Evolutionary conservation across 75 land plant genomes (phyloP), one percentile per base, ranked within the genome.

Genomic region (Pinus taeda): DNA sequence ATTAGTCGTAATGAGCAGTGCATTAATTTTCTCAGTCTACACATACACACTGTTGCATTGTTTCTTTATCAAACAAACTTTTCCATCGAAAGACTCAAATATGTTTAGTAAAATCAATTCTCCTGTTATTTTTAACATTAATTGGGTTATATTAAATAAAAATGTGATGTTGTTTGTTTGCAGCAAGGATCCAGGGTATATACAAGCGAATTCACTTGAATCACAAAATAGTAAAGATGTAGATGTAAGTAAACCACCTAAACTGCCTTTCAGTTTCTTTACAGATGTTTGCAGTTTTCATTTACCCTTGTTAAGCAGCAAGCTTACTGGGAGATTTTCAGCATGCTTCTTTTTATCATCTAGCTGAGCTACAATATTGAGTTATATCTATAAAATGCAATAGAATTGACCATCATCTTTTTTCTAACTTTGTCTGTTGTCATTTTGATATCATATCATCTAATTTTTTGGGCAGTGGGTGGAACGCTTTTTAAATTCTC

Each of bases 161-260:
- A 59, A 65, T 42, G 18, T 24, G 14, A 29, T 63, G 73, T 72
- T 77, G 7, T 66, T 56, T 77, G 60, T 26, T 9, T 83, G 72
- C 83, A 94, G 99, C 69, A 97, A 97, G 86, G 99, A 97, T 83
- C 99, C 98, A 39, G 99, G 99, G 53, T 97, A 82, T 74, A 87
- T 97, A 74, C 84, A 61, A 71, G 83, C 76, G 76, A 83, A 72
- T 70, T 59, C 81, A n/a, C 81, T 80, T 75, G 92, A 87, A 71
- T 57, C 86, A 13, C 79, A 85, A 73, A 89, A 79, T 73, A 76
- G 75, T 58, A 93, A 90, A 82, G 92, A 86, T 78, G 53, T 62
- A 60, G 91, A 93, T 83, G 98, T 95, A 76, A 84, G 94, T 88
- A 29, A 33, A 71, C 55, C 74, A 6, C 45, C 67, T 64, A 5